phyloP scores from a whole-genome alignment of 116 monocot species.

The Papilionanthe hybrid region DNA sequence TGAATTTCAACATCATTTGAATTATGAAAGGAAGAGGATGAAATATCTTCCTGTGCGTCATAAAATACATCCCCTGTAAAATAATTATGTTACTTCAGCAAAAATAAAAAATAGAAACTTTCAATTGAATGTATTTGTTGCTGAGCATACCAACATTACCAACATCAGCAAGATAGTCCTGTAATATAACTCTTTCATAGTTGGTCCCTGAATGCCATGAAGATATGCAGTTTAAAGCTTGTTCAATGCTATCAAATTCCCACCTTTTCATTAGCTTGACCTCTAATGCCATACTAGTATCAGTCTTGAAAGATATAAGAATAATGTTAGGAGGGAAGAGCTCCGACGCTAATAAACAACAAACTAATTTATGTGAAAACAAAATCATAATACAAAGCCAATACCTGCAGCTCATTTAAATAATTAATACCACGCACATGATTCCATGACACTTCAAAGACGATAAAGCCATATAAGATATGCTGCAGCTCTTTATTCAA shows the following conservation, averaged over 20 bases:
- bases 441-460: conserved; percentile 87
- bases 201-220: conserved; percentile 64
- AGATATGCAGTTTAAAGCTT: conserved; percentile 57
- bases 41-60: conserved; percentile 59
- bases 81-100: background rate
- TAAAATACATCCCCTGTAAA: conserved; percentile 72
- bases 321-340: background rate
- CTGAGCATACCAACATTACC: conserved; percentile 31
- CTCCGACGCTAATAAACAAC: background rate
- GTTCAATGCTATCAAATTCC: conserved; percentile 94
- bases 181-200: conserved; percentile 48
- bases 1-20: conserved; percentile 12
- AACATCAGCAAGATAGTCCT: conserved; percentile 43
- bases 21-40: background rate
- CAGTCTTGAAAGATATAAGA: conserved; percentile 46
- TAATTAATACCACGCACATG: conserved; percentile 93
- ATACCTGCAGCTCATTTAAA: conserved; percentile 93
- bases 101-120: background rate
- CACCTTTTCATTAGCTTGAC: conserved; percentile 93
- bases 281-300: conserved; percentile 91
- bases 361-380: background rate
- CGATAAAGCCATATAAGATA: conserved; percentile 83
- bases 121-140: background rate
- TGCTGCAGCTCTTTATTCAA: conserved; percentile 75
- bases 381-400: conserved; percentile 7